Conservation (phyloP, 805 yeast genomes). For the Isabelozyma heimii region DNA sequence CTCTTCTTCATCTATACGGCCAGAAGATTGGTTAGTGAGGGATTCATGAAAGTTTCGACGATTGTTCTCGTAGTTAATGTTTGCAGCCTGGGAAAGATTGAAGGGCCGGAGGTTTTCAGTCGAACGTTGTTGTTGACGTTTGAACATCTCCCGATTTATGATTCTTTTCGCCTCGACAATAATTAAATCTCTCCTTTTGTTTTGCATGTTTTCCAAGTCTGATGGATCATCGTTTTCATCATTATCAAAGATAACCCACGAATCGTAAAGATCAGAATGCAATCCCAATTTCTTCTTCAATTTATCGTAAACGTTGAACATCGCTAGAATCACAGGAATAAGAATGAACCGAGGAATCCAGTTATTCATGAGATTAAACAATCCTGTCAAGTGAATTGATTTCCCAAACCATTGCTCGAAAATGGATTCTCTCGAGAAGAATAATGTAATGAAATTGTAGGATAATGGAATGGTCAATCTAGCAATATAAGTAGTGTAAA, state of each 20-base stretch:
- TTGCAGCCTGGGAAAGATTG: constrained; percentile 21
- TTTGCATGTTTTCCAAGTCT: constrained; percentile 13
- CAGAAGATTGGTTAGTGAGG: constrained; percentile 3
- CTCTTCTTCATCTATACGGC: constrained; percentile 8
- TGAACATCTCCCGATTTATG: constrained; percentile 29
- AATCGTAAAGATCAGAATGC: constrained; percentile 33
- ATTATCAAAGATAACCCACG: constrained; percentile 39
- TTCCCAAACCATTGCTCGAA: constrained; percentile 76
- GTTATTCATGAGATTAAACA: constrained; percentile 69
- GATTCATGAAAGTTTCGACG: constrained; percentile 21
- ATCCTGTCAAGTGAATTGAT: constrained; percentile 70
- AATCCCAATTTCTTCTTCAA: constrained; percentile 43
- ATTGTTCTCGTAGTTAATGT: constrained; percentile 26
- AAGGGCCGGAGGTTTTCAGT: constrained; percentile 22
- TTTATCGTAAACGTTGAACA: constrained; percentile 66
- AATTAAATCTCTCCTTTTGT: constrained; percentile 31
- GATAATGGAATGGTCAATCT: constrained; percentile 80
- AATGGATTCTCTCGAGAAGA: constrained; percentile 47
- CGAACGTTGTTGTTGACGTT: constrained; percentile 13
- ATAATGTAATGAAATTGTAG: constrained; percentile 71
- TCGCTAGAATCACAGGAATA: constrained; percentile 64
- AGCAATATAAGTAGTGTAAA: constrained; percentile 77
- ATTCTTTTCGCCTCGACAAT: constrained; percentile 44
- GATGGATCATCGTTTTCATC: constrained; percentile 16
- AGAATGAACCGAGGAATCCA: constrained; percentile 73